These are phyloP conservation scores for Waltergamsia citrina DNA, from an alignment of 2,329 filamentous ascomycete genomes.

Conservation along the genomic window DNA sequence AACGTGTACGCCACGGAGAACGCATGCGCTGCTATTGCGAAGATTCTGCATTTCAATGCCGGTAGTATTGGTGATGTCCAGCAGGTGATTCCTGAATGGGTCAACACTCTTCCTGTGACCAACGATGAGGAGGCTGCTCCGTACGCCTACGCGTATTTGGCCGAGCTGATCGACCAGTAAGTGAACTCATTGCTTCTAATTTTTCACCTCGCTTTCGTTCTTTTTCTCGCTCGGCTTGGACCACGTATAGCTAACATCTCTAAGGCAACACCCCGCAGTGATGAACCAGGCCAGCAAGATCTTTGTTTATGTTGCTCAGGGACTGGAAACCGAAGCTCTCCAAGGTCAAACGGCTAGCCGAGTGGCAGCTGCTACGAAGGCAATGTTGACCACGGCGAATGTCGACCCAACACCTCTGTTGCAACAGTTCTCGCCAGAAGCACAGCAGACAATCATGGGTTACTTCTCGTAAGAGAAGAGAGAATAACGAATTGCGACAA, in stretches of 20 bases:
- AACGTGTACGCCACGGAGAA: slow-evolving; percentile 98
- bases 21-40: slow-evolving; percentile 90
- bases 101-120: slow-evolving; percentile 80
- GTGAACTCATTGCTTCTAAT: slow-evolving; percentile 33
- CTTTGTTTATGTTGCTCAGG: slow-evolving; percentile 78
- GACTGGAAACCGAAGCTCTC: slow-evolving; percentile 82
- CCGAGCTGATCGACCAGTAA: slow-evolving; percentile 89
- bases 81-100: slow-evolving; percentile 73
- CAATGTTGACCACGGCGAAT: slow-evolving; percentile 62
- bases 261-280: slow-evolving; percentile 77
- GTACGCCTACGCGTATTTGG: slow-evolving; percentile 87
- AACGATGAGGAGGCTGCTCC: slow-evolving; percentile 97
- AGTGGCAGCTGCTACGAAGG: slow-evolving; percentile 70
- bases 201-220: too few relatives aligned
- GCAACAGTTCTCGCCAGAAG: slow-evolving; percentile 65
- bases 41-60: slow-evolving; percentile 87
- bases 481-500: not conserved
- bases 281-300: slow-evolving; percentile 68
- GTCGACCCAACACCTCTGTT: slow-evolving; percentile 70
- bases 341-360: slow-evolving; percentile 73
- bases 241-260: not conserved
- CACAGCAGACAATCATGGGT: slow-evolving; percentile 69
- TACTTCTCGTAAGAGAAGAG: slow-evolving; percentile 46
- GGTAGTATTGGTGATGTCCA: slow-evolving; percentile 67
- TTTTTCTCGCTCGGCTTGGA: not conserved